phyloP scores from a whole-genome alignment of 192 early-diverging fungal genomes.

The Rhizoclosmatium globosum region DNA sequence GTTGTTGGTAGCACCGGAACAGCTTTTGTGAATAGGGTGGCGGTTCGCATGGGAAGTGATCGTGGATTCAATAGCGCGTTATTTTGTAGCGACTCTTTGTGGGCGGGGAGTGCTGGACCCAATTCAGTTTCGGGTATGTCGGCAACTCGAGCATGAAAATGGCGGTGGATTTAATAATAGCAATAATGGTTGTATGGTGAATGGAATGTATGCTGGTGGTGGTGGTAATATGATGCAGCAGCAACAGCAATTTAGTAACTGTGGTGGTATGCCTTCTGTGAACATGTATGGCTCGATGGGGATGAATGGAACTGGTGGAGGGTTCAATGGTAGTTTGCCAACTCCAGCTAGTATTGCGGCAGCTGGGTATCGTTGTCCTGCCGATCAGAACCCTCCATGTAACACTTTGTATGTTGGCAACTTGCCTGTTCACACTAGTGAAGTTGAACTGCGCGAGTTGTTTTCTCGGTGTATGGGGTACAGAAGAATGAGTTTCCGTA shows the following conservation, averaged over 20 bases:
- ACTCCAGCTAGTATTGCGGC: conserved; percentile 13
- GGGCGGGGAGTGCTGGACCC: neutral
- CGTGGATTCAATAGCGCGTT: conserved; percentile 59
- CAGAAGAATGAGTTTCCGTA: conserved; percentile 87
- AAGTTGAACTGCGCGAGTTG: conserved; percentile 86
- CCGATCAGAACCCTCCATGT: conserved; percentile 97
- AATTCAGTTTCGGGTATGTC: neutral
- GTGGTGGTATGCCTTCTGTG: neutral
- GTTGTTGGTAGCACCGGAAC: neutral
- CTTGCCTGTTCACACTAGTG: conserved; percentile 83
- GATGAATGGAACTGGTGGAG: neutral
- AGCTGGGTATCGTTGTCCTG: conserved; percentile 41
- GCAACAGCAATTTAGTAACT: conserved; percentile 4
- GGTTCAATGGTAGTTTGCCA: neutral
- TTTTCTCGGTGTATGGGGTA: conserved; percentile 85
- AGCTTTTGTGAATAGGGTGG: neutral
- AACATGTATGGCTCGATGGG: conserved; percentile 11
- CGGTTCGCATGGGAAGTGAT: conserved; percentile 20
- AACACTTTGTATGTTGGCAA: conserved; percentile 99
- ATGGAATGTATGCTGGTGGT: neutral
- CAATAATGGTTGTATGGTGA: neutral
- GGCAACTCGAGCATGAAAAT: neutral
- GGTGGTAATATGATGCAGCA: neutral
- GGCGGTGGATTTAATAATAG: conserved; percentile 7
- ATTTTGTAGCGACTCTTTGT: conserved; percentile 54